Evolutionary conservation across 106 monocot genomes (phyloP).

Genomic region (Apostasia shenzhenica): DNA sequence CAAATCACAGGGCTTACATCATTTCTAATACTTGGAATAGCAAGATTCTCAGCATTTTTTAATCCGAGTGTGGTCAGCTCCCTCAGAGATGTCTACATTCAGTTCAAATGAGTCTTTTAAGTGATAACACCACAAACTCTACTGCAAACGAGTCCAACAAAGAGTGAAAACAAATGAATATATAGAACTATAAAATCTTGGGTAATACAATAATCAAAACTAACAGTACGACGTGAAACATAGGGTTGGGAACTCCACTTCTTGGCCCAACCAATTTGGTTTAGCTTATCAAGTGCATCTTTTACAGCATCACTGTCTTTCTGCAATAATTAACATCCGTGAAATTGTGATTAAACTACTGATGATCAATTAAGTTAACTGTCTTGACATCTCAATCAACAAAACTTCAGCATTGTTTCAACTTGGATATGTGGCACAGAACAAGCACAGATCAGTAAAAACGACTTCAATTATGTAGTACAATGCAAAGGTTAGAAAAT

Average conservation of each 20-base stretch:
- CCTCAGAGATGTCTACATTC: slow-evolving; percentile 69
- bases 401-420: neutral
- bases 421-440: neutral
- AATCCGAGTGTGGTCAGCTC: slow-evolving; percentile 92
- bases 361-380: neutral
- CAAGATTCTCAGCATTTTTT: slow-evolving; percentile 93
- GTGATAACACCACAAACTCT: neutral
- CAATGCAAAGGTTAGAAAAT: neutral
- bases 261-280: slow-evolving; percentile 78
- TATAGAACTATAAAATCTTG: neutral
- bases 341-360: neutral
- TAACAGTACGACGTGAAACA: slow-evolving; percentile 90
- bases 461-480: neutral
- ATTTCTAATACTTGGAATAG: slow-evolving; percentile 94
- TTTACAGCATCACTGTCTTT: slow-evolving; percentile 75
- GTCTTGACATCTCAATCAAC: neutral
- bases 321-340: slow-evolving; percentile 26
- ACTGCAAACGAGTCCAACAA: neutral
- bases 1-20: slow-evolving; percentile 52
- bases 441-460: neutral
- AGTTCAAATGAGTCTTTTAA: slow-evolving; percentile 7
- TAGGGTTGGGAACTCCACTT: slow-evolving; percentile 94
- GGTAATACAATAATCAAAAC: slow-evolving; percentile 20
- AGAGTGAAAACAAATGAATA: neutral
- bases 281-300: slow-evolving; percentile 65